Base-by-base conservation (phyloP, 768 basidiomycete species). In the Glaciozyma antarctica region DNA sequence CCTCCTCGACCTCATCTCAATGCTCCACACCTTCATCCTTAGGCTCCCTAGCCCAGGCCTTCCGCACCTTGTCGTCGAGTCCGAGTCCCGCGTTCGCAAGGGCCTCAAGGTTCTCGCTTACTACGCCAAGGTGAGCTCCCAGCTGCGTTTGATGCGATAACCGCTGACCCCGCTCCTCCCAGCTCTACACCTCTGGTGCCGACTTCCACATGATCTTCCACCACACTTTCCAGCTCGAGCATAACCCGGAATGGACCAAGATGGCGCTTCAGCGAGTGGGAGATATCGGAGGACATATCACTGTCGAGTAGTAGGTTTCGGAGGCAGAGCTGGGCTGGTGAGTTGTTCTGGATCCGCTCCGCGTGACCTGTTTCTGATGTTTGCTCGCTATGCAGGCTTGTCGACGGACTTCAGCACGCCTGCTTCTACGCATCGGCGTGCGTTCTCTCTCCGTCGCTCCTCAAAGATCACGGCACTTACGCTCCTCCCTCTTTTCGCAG, bases 241-340 rank as follows among this genome's bases (percentile, higher is more conserved):
- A 30, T 43, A 52, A 60, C 34, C 64, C 60, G 1, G 47, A 57
- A 32, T 61, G 64, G 64, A 57, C 64, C 4, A 6, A 44, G 38
- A 45, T 65, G 8, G 60, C 43, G 2, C 22, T 65, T 2, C 54
- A 65, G 60, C 59, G 60, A 2, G 9, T 61, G 15, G 64, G 64
- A 2, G 38, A 55, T n/a, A 55, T 58, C 0, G 62, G 49, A 8
- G 68, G 68, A 5, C 68, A 64, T 0, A 13, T 44, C 3, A 45
- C 45, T n/a, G 55, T 58, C 5, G 68, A 69, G 62, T 63, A 65
- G 49, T 62, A 65, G 56, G 28, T 57, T 5, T 56, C 62, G 2
- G 59, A 60, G 10, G 64, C 65, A 16, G 68, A 69, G 26, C 17
- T 58, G 10, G 64, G 64, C 21, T 69, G 68, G 68, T 65, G n/a